These are phyloP conservation scores for Endocarpon pusillum DNA, from an alignment of 495 filamentous ascomycete species.

Conservation along the genomic window DNA sequence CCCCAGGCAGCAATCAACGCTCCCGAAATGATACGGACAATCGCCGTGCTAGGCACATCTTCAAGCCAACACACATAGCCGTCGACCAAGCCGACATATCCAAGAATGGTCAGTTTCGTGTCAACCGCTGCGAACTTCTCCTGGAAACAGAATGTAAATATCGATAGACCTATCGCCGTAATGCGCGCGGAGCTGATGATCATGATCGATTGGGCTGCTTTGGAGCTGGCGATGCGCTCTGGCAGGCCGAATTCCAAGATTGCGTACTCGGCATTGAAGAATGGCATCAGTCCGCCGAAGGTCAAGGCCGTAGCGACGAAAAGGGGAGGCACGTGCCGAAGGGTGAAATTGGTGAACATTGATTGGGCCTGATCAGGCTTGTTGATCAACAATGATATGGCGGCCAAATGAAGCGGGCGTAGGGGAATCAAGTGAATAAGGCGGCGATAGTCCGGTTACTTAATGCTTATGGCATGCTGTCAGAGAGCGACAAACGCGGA, in stretches of 20 bases:
- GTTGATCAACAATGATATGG: no score
- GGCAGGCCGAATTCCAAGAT: slow-evolving; percentile 21
- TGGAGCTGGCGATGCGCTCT: slow-evolving; percentile 11
- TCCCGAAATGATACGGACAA: slow-evolving; percentile 17
- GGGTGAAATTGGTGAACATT: slow-evolving; percentile 10
- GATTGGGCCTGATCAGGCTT: no score
- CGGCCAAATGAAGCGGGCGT: no score
- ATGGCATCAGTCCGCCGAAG: slow-evolving; percentile 16
- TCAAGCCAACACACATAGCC: slow-evolving; percentile 19
- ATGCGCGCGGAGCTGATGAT: slow-evolving; percentile 13
- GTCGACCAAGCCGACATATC: slow-evolving; percentile 14
- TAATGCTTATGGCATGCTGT: no score
- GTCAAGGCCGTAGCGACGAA: slow-evolving; percentile 13
- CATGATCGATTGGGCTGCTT: slow-evolving; percentile 14
- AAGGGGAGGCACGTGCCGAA: slow-evolving; percentile 15
- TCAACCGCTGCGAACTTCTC: slow-evolving; percentile 13
- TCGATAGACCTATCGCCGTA: slow-evolving; percentile 14
- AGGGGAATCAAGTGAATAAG: no score
- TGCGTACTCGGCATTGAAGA: slow-evolving; percentile 13
- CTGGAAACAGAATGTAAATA: slow-evolving; percentile 13
- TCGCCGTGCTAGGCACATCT: slow-evolving; percentile 12
- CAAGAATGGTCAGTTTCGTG: slow-evolving; percentile 17
- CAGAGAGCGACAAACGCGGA: no score
- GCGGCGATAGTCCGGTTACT: no score
- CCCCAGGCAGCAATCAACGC: slow-evolving; percentile 13